A percentile compares a stretch with the other conserved stretches of the same genome.
Evolutionary conservation across 2,329 filamentous ascomycete species (phyloP).

Genomic region (Pestalotiopsis sp.): DNA sequence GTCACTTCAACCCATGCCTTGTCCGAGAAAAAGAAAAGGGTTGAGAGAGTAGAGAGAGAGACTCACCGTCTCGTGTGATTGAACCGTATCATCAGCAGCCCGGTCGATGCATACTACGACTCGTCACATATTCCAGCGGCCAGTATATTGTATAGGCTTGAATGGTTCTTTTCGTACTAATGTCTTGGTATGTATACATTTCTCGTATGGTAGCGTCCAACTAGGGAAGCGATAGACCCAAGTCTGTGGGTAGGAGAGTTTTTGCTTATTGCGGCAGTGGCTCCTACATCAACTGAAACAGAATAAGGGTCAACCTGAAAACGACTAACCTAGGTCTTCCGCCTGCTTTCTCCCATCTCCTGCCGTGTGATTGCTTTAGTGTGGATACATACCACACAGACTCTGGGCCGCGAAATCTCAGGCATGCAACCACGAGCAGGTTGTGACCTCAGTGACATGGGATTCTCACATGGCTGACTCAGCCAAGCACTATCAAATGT

Average conservation of each 20-base stretch:
- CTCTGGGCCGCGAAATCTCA: neutral
- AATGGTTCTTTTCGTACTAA: neutral
- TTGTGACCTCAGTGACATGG: neutral
- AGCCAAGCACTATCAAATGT: neutral
- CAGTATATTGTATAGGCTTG: neutral
- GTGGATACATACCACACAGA: neutral
- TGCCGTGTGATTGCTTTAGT: neutral
- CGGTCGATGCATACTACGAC: neutral
- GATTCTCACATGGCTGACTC: neutral
- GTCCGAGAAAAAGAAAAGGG: neutral
- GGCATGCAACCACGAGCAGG: neutral
- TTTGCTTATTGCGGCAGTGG: conserved; percentile 9
- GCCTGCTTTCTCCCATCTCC: neutral
- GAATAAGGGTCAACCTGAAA: neutral
- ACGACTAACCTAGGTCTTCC: neutral
- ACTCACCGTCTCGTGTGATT: neutral
- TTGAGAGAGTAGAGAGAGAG: neutral
- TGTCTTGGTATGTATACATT: neutral
- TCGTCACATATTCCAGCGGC: neutral
- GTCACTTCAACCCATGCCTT: neutral
- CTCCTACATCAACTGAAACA: conserved; percentile 6
- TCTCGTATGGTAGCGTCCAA: neutral
- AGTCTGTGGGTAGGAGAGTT: conserved; percentile 6
- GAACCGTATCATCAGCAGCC: neutral
- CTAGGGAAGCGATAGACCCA: neutral